These are phyloP conservation scores for Aspergillus candidus DNA, from an alignment of 2,329 filamentous ascomycete species.

Conservation along the genomic window DNA sequence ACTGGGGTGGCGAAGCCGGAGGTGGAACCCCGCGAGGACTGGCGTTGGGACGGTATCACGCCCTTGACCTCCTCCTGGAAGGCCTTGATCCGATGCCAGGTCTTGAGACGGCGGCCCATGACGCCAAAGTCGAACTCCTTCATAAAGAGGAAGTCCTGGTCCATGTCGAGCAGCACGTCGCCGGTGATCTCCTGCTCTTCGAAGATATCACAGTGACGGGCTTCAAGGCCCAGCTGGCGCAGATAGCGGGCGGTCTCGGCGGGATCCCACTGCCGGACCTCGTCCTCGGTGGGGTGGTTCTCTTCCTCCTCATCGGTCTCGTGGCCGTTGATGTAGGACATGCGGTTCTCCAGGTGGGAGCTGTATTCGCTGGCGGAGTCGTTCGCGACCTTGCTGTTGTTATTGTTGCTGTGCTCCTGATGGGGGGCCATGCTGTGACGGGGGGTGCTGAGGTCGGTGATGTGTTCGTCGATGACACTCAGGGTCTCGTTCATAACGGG, in stretches of 20 bases:
- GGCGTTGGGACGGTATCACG: conserved; percentile 41
- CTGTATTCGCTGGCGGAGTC: conserved; percentile 91
- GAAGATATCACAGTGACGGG: conserved; percentile 88
- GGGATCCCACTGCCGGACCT: conserved; percentile 75
- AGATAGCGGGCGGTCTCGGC: conserved; percentile 83
- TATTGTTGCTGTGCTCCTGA: conserved; percentile 33
- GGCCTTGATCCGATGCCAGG: conserved; percentile 92
- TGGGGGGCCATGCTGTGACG: conserved; percentile 45
- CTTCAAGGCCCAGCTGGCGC: conserved; percentile 77
- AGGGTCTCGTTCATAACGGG: conserved; percentile 90
- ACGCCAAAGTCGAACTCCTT: conserved; percentile 92
- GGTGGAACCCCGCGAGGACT: conserved; percentile 22
- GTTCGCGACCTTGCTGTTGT: conserved; percentile 44
- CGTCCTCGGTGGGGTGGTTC: conserved; percentile 58
- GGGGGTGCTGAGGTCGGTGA: conserved; percentile 71
- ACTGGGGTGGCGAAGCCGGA: conserved; percentile 40
- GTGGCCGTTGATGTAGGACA: conserved; percentile 89
- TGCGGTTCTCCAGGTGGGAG: conserved; percentile 64
- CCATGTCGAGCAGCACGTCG: conserved; percentile 88
- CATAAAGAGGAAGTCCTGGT: conserved; percentile 89
- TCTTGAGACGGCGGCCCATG: conserved; percentile 81
- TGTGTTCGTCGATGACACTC: conserved; percentile 95
- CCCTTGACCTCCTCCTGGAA: conserved; percentile 80
- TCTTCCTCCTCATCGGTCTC: conserved; percentile 93
- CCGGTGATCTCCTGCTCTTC: conserved; percentile 92